A percentile compares a stretch with the other conserved stretches of the same genome.
These are phyloP conservation scores for Cryphonectria naterciae DNA, from an alignment of 2,329 filamentous ascomycete genomes.

Conservation along the genomic window DNA sequence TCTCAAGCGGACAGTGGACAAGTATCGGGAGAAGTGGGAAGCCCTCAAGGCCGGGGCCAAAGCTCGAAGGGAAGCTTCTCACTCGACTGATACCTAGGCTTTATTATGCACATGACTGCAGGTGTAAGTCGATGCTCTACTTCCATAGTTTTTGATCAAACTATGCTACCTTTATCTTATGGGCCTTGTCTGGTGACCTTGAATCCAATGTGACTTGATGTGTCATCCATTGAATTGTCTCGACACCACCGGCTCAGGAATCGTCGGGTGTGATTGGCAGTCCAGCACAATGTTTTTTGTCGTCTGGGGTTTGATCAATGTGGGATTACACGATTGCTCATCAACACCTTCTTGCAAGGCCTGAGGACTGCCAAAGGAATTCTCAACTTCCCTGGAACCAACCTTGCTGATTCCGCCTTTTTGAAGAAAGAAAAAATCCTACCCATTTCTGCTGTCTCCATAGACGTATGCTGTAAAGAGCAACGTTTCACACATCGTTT, in stretches of 20 bases:
- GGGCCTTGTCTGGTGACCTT: not conserved
- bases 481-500: not conserved
- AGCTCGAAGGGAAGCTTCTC: conserved; percentile 50
- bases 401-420: not conserved
- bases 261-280: not conserved
- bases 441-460: not conserved
- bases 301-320: not conserved
- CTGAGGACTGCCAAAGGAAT: not conserved
- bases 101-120: not conserved
- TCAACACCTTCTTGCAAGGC: not conserved
- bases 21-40: conserved; percentile 66
- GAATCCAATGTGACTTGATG: not conserved
- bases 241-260: not conserved
- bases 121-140: not conserved
- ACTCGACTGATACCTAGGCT: conserved; percentile 24
- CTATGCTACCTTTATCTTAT: not conserved
- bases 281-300: not conserved
- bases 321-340: not conserved
- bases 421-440: too few species aligned
- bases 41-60: conserved; percentile 64
- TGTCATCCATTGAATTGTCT: not conserved
- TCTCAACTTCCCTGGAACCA: not conserved
- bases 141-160: not conserved
- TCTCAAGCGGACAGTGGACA: conserved; percentile 58
- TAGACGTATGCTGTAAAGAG: not conserved